These are phyloP conservation scores for Ilyonectria robusta DNA, from an alignment of 2,329 filamentous ascomycete species.

Conservation along the genomic window DNA sequence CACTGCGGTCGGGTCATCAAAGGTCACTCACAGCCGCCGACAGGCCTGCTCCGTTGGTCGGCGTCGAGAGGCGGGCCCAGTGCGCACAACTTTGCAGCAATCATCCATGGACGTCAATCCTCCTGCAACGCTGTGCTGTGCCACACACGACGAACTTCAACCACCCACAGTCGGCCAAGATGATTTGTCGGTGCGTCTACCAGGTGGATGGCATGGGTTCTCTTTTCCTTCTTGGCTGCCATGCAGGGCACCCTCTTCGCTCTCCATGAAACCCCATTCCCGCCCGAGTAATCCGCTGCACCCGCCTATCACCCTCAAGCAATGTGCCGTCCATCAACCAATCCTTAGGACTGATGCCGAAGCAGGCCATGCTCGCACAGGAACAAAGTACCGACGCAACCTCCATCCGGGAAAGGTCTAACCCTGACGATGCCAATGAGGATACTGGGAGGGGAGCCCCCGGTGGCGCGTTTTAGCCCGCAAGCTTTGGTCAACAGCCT, in stretches of 20 bases:
- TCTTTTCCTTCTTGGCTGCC: constrained; percentile 45
- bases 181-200: constrained; percentile 38
- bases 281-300: constrained; percentile 20
- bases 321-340: constrained; percentile 8
- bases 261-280: constrained; percentile 28
- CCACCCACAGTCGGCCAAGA: constrained; percentile 24
- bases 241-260: constrained; percentile 34
- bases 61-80: constrained; percentile 21
- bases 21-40: constrained; percentile 22
- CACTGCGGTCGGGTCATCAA: constrained; percentile 36
- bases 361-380: not conserved
- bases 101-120: constrained; percentile 31
- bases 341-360: not conserved
- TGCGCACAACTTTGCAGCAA: constrained; percentile 28
- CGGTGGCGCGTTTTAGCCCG: constrained; percentile 22
- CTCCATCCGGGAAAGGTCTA: not conserved
- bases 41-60: constrained; percentile 28
- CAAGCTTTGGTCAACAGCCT: constrained; percentile 39
- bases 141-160: constrained; percentile 40
- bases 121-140: constrained; percentile 39
- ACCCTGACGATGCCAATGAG: constrained; percentile 6
- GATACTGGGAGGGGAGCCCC: constrained; percentile 1
- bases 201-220: constrained; percentile 41
- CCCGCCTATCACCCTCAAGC: constrained; percentile 6
- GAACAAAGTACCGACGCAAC: constrained; percentile 2